Evolutionary conservation across 2,329 filamentous ascomycete species (phyloP).

Genomic region (Periconia macrospinosa): DNA sequence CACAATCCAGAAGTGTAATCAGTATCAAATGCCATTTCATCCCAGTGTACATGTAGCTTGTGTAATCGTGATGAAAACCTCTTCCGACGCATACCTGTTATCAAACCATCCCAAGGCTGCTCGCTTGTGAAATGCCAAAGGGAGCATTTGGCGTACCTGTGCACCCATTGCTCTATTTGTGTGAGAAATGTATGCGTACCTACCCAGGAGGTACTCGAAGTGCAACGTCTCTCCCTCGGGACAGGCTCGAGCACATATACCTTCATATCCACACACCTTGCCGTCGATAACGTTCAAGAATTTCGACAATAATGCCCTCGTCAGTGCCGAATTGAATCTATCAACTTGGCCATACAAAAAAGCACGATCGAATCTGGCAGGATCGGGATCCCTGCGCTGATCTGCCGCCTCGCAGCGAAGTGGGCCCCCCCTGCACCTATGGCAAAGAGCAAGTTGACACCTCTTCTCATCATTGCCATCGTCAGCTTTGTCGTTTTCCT

Average conservation of each 20-base stretch:
- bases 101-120: neutral
- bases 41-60: neutral
- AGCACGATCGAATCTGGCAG: neutral
- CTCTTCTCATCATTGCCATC: constrained; percentile 32
- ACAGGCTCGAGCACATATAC: neutral
- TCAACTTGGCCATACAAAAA: neutral
- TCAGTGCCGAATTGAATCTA: neutral
- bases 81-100: too few relatives aligned
- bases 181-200: neutral
- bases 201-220: neutral
- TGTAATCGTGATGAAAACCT: neutral
- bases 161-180: neutral
- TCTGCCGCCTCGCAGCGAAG: neutral
- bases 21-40: neutral
- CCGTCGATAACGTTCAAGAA: neutral
- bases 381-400: neutral
- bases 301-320: neutral
- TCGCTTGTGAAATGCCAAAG: neutral
- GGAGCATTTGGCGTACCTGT: neutral
- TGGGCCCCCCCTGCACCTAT: constrained; percentile 10
- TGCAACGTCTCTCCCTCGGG: neutral
- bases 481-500: constrained; percentile 43
- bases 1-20: neutral
- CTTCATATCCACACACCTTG: neutral
- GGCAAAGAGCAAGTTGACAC: constrained; percentile 32